These are phyloP conservation scores for Cladosporium halotolerans DNA, from an alignment of 2,329 filamentous ascomycete species.

Conservation along the genomic window DNA sequence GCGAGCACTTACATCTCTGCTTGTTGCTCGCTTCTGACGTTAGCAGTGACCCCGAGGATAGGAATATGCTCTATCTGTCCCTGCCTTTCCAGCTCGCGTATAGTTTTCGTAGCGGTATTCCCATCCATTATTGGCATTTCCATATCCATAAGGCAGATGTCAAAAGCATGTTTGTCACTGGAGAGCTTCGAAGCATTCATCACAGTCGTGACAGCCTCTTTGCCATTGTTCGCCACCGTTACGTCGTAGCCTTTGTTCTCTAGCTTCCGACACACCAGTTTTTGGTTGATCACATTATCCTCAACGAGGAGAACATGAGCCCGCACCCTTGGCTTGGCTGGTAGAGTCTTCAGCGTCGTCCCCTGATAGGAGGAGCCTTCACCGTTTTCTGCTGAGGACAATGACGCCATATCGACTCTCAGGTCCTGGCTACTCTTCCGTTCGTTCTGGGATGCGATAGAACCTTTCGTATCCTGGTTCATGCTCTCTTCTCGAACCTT, in stretches of 20 bases:
- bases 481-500: not conserved
- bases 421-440: not conserved
- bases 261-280: slow-evolving; percentile 35
- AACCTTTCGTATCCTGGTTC: not conserved
- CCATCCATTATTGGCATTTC: slow-evolving; percentile 31
- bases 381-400: not conserved
- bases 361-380: not conserved
- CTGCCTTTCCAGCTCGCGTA: slow-evolving; percentile 21
- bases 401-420: not conserved
- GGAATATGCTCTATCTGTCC: not conserved
- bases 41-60: not conserved
- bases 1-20: not conserved
- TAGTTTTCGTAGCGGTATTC: slow-evolving; percentile 23
- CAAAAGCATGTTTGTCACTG: slow-evolving; percentile 18
- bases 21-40: not conserved
- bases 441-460: not conserved
- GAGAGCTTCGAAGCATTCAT: not conserved
- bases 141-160: slow-evolving; percentile 29
- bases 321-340: not conserved
- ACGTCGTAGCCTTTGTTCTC: slow-evolving; percentile 32
- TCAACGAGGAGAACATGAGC: slow-evolving; percentile 22
- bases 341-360: not conserved
- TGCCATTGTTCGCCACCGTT: slow-evolving; percentile 33
- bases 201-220: slow-evolving; percentile 28
- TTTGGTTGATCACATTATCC: slow-evolving; percentile 39